Base-by-base conservation (phyloP, 2,329 filamentous ascomycete genomes). In the Colletotrichum lini region DNA sequence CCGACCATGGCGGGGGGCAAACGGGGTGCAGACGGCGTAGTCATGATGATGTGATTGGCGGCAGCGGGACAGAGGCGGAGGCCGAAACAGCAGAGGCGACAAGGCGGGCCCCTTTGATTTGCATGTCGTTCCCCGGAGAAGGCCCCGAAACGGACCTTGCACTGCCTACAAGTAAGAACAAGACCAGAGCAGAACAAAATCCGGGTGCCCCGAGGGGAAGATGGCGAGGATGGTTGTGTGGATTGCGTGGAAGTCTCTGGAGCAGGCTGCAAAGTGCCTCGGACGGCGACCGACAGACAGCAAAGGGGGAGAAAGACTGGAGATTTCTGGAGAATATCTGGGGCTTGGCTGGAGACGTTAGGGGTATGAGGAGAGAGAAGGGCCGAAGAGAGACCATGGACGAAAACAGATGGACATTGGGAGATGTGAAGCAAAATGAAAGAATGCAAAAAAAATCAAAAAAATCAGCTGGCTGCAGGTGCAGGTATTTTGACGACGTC, bases 291-390 rank as follows among this genome's bases (percentile, higher is more conserved):
- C 69, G 69, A 72, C 65, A 61, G 62, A 18, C 35, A 56, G 67
- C 53, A 61, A 30, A 21, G 16, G 52, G 35, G 21, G 16, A 15
- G 40, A 63, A 72, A 67, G 35, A 69, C 23, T 59, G 69, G 65
- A 44, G 65, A 63, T 68, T 68, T 49, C 68, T 68, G 68, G 68
- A 71, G 68, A 69, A 68, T 59, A n/a, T 68, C 53, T 69, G 65
- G 69, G 57, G 57, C 67, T 67, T 57, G 63, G 62, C 67, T 70
- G 62, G 63, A 56, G 61, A 65, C 45, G 12, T 54, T 38, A 42
- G 62, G 67, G 52, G 67, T 35, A 26, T 44, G 58, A 68, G 58
- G 58, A 40, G 59, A 30, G 65, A 72, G 42, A 72, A 72, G 65
- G 26, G 65, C 69, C 69, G 69, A 72, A 64, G 53, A 69, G 69